Evolutionary conservation across 2,329 filamentous ascomycete species (phyloP).

Genomic region (Stachybotrys elegans): DNA sequence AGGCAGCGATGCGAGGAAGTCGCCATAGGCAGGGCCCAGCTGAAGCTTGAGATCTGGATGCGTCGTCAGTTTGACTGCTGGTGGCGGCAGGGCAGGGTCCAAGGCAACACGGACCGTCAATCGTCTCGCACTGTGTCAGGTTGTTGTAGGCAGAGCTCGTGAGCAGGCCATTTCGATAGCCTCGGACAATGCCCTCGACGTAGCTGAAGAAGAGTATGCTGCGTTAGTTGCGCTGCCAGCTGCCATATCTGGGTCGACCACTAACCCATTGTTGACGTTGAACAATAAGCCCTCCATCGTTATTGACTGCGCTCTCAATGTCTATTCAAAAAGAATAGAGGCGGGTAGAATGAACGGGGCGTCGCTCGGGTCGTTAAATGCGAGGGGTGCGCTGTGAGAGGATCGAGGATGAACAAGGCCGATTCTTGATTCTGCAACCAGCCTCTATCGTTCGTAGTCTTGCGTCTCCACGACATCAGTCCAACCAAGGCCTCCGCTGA

Average conservation of each 20-base stretch:
- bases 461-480: no score
- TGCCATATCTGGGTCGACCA: conserved; percentile 9
- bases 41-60: conserved; percentile 91
- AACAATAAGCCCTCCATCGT: conserved; percentile 91
- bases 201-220: conserved; percentile 53
- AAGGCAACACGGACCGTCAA: conserved; percentile 63
- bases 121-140: conserved; percentile 94
- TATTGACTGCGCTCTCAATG: conserved; percentile 15
- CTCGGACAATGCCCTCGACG: conserved; percentile 94
- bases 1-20: conserved; percentile 88
- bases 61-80: no score
- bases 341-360: no score
- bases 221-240: conserved; percentile 23
- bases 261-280: conserved; percentile 88
- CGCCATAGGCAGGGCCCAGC: conserved; percentile 92
- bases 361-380: conserved; percentile 9
- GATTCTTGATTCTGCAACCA: no score
- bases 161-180: conserved; percentile 91
- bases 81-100: conserved; percentile 10
- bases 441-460: no score
- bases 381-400: conserved; percentile 5
- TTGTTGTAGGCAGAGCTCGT: conserved; percentile 90
- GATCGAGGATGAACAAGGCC: no score
- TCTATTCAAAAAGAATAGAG: no score
- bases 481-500: conserved; percentile 19